phyloP scores from a whole-genome alignment of 805 yeast genomes.

The Candida arabinofermentans region DNA sequence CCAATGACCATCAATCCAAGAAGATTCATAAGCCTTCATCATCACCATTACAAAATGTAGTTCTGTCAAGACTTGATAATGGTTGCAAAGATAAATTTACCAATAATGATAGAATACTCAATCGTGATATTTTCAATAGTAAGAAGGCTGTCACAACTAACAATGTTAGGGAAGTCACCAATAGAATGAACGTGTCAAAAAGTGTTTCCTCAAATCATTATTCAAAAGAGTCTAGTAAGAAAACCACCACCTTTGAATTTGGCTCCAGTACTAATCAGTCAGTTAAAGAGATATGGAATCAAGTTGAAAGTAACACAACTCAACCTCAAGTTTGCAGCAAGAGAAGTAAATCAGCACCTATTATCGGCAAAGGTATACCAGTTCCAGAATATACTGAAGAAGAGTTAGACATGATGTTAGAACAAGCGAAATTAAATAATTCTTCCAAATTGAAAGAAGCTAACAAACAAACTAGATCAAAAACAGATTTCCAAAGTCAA shows the following conservation, averaged over 20 bases:
- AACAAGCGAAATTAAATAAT: slow-evolving; percentile 14
- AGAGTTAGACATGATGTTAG: slow-evolving; percentile 20
- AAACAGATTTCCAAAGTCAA: slow-evolving; percentile 47
- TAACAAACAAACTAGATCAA: slow-evolving; percentile 39
- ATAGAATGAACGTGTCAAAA: neutral
- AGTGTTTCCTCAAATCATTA: neutral
- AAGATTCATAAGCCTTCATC: neutral
- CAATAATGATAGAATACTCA: neutral
- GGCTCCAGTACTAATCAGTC: too few relatives aligned
- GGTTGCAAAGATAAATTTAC: too few relatives aligned
- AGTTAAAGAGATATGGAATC: too few relatives aligned
- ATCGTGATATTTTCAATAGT: neutral
- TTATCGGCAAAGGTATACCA: neutral
- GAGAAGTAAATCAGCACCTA: neutral
- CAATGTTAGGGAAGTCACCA: neutral
- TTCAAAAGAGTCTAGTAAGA: too few relatives aligned
- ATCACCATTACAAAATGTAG: neutral
- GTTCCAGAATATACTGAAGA: neutral
- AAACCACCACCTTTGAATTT: too few relatives aligned
- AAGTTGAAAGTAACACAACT: too few relatives aligned
- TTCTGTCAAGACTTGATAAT: neutral
- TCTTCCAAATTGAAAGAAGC: slow-evolving; percentile 21
- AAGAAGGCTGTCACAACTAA: neutral
- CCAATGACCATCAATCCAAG: too few relatives aligned
- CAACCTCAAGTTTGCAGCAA: neutral